phyloP scores from a whole-genome alignment of 768 basidiomycete genomes.

The Hortiboletus campestris region DNA sequence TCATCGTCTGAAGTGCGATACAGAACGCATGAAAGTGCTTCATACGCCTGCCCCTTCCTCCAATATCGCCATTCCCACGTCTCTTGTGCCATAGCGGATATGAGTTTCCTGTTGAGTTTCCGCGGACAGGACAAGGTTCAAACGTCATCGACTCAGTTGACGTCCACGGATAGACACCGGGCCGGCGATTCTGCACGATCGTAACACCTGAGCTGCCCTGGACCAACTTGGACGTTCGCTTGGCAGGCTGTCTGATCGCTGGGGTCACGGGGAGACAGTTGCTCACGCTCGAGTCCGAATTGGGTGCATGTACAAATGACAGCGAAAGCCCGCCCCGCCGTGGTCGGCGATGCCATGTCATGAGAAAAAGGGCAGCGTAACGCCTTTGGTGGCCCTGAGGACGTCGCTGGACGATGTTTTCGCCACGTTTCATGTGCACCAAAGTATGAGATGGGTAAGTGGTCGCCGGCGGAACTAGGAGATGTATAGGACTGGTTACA shows the following conservation, averaged over 20 bases:
- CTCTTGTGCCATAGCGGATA: not conserved
- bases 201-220: not conserved
- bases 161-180: not conserved
- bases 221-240: not conserved
- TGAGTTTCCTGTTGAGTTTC: not conserved
- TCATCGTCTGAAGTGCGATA: not conserved
- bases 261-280: not conserved
- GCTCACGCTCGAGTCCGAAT: not conserved
- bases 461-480: not conserved
- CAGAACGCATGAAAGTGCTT: not conserved
- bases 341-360: not conserved
- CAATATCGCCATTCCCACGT: not conserved
- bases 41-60: not conserved
- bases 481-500: not conserved
- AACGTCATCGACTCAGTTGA: not conserved
- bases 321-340: not conserved
- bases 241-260: not conserved
- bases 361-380: not conserved
- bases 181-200: not conserved
- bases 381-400: not conserved
- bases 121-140: not conserved
- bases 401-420: too few species aligned
- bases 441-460: too few species aligned
- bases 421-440: not conserved
- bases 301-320: not conserved